A percentile compares a stretch with the other conserved stretches of the same genome.
Evolutionary conservation across 2,329 filamentous ascomycete species (phyloP).

Genomic region (Aaosphaeria pasadenensis): DNA sequence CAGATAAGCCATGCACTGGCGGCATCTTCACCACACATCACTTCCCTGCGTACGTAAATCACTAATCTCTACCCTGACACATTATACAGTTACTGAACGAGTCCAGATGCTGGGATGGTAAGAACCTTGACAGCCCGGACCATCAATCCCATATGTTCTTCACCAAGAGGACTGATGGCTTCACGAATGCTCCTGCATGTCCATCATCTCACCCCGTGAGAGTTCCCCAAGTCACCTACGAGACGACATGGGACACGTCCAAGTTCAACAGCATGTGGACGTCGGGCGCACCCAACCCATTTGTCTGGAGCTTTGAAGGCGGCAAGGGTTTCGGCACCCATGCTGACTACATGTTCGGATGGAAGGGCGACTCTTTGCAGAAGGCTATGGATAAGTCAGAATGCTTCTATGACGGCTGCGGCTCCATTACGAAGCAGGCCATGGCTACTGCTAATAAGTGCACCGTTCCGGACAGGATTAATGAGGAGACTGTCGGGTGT

Average conservation of each 20-base stretch:
- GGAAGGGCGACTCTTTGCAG: constrained; percentile 11
- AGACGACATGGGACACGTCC: constrained; percentile 17
- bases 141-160: constrained; percentile 51
- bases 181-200: constrained; percentile 19
- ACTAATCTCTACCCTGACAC: neutral
- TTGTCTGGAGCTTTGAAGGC: constrained; percentile 19
- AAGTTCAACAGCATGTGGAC: constrained; percentile 24
- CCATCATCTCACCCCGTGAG: constrained; percentile 19
- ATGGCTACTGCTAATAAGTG: constrained; percentile 9
- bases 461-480: constrained; percentile 10
- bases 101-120: constrained; percentile 44
- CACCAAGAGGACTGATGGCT: constrained; percentile 15
- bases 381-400: constrained; percentile 11
- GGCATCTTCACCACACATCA: constrained; percentile 24
- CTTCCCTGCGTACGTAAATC: constrained; percentile 18
- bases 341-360: constrained; percentile 20
- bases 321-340: constrained; percentile 14
- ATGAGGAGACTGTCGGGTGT: constrained; percentile 9
- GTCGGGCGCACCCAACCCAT: constrained; percentile 12
- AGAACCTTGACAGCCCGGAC: constrained; percentile 49
- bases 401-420: constrained; percentile 14
- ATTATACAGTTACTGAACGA: neutral
- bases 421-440: constrained; percentile 9
- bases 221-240: constrained; percentile 20
- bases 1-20: constrained; percentile 20